Percentiles rank a stretch among this genome's conserved stretches.
phyloP scores from a whole-genome alignment of 495 filamentous ascomycete species.

The Penicillium daleae region DNA sequence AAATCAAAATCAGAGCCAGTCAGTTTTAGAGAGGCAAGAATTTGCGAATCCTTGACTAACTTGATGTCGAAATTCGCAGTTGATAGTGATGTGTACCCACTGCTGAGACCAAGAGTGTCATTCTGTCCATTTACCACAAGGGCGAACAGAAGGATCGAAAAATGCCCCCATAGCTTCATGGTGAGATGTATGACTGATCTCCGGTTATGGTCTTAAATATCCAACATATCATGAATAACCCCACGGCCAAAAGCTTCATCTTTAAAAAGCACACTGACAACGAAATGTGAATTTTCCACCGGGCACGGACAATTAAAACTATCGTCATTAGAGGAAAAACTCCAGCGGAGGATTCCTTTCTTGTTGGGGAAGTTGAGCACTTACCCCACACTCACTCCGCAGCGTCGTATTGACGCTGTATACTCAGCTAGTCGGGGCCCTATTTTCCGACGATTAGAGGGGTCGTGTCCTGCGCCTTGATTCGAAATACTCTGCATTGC shows the following conservation, averaged over 20 bases:
- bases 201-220: not conserved
- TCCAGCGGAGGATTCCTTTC: constrained; percentile 9
- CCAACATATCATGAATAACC: not conserved
- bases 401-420: constrained; percentile 12
- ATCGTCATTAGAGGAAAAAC: constrained; percentile 4
- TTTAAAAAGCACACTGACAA: not conserved
- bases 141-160: constrained; percentile 6
- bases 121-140: constrained; percentile 10
- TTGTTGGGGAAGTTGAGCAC: constrained; percentile 9
- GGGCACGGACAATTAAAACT: not conserved
- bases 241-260: not conserved
- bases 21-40: constrained; percentile 48
- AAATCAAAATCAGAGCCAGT: constrained; percentile 48
- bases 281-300: not conserved
- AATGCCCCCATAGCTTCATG: not conserved
- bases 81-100: constrained; percentile 39
- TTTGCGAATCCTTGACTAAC: constrained; percentile 37
- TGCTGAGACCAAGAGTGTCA: constrained; percentile 33
- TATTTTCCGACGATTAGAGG: not conserved
- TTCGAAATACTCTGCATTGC: not conserved
- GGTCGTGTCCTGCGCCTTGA: not conserved
- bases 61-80: constrained; percentile 44
- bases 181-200: not conserved
- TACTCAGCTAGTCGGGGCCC: not conserved
- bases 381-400: constrained; percentile 16